Conservation (phyloP, 352 stramenopile genomes). For the Phytophthora pinifolia region DNA sequence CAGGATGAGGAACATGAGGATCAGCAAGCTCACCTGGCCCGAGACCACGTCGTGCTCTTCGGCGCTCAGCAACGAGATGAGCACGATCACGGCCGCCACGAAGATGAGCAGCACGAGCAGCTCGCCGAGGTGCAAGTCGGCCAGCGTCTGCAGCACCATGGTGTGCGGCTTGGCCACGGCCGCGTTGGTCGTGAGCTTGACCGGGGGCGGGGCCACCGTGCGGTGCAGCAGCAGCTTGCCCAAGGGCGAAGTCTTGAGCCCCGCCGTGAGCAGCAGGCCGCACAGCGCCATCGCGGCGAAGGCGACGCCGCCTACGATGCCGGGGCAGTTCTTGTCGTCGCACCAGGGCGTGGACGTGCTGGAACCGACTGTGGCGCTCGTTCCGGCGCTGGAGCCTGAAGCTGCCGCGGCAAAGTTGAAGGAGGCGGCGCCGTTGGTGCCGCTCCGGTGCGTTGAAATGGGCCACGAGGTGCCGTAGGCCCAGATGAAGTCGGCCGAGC, state of each 20-base stretch:
- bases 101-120: conserved; percentile 70
- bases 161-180: conserved; percentile 37
- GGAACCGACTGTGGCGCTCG: conserved; percentile 28
- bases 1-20: conserved; percentile 82
- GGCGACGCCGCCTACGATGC: conserved; percentile 51
- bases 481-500: conserved; percentile 60
- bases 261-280: conserved; percentile 46
- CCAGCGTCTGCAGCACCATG: conserved; percentile 55
- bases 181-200: conserved; percentile 56
- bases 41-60: conserved; percentile 40
- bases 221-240: conserved; percentile 51
- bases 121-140: conserved; percentile 63
- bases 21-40: conserved; percentile 62
- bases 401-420: conserved; percentile 47
- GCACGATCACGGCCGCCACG: conserved; percentile 42
- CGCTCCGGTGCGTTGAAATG: conserved; percentile 46
- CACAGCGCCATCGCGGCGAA: conserved; percentile 57
- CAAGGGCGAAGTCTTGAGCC: conserved; percentile 40
- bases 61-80: conserved; percentile 41
- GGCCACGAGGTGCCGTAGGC: conserved; percentile 69
- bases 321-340: conserved; percentile 60
- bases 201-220: conserved; percentile 44
- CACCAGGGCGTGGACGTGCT: conserved; percentile 40
- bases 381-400: conserved; percentile 12
- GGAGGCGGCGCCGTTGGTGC: conserved; percentile 51